Base-by-base conservation (phyloP, 371 early-diverging fungal species). In the Lichtheimia hyalospora region DNA sequence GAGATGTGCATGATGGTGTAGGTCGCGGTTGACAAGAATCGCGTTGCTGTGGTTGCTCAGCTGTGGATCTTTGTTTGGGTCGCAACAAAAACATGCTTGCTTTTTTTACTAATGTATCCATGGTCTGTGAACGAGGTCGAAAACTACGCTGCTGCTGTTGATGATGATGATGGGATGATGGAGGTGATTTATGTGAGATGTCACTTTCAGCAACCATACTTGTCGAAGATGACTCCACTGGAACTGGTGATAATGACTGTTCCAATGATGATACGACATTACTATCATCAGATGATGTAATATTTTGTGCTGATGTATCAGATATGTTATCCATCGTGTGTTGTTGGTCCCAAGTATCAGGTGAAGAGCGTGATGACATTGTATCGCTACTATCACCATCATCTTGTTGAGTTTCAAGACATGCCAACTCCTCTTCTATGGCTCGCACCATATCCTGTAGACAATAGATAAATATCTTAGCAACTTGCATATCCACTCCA, bases 381-480 rank as follows among this genome's bases (percentile, higher is more conserved):
- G 7, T n/a, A 15, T 52, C 28, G 39, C 27, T 15, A 23, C 24
- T 43, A 10, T 24, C 25, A 53, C 39, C 53, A 13, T 34, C 20
- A 20, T 16, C n/a, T n/a, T n/a, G 16, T 21, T 0, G 7, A 21
- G n/a, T 39, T 13, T 27, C 39, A 39, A 14, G 21, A 2, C 24
- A 41, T 2, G 41, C 41, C 27, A 55, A 25, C 44, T 55, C 56
- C 21, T 41, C 44, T 24, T 55, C 56, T 16, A 55, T 55, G 1
- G 56, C 56, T 43, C 41, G 43, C 7, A 55, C 56, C 44, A 55
- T 55, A 44, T 55, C 56, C 56, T 55, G n/a, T n/a, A n/a, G n/a
- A 41, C 7, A 44, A 23, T 24, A 46, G 15, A 46, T 34, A 2
- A 34, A 34, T 34, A 34, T 1, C 34, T 10, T 0, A 46, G 13